Percentiles rank a stretch among this genome's conserved stretches.
phyloP scores from a whole-genome alignment of 257 asterid species.

The Misopates orontium region DNA sequence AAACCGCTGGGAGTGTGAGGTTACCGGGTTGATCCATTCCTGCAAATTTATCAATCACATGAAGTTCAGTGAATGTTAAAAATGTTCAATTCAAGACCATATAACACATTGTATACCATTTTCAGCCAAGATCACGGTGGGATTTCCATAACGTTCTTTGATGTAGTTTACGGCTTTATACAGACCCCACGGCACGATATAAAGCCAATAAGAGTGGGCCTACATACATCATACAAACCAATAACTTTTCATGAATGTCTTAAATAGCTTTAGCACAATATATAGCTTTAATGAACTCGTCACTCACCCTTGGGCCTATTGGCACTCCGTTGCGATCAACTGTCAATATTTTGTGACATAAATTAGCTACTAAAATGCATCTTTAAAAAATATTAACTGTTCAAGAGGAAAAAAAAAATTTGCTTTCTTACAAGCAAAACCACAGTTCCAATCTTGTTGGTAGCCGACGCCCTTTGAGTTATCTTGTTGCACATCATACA shows the following conservation, averaged over 20 bases:
- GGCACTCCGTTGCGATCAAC: slow-evolving; percentile 79
- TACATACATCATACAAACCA: slow-evolving; percentile 21
- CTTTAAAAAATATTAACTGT: too few species aligned
- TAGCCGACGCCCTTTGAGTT: slow-evolving; percentile 50
- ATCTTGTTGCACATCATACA: slow-evolving; percentile 47
- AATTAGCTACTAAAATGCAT: slow-evolving; percentile 1
- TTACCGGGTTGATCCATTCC: slow-evolving; percentile 96
- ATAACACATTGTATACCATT: slow-evolving; percentile 50
- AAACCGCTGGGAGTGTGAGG: slow-evolving; percentile 53
- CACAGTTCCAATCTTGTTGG: slow-evolving; percentile 81
- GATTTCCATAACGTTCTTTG: slow-evolving; percentile 78
- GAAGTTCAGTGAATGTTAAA: background rate
- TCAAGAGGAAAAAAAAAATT: too few species aligned
- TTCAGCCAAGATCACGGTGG: slow-evolving; percentile 76
- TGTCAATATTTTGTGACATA: slow-evolving; percentile 21
- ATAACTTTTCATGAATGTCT: too few species aligned
- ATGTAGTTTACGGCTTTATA: slow-evolving; percentile 80
- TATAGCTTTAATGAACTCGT: background rate
- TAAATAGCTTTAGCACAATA: too few species aligned
- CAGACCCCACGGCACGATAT: slow-evolving; percentile 91
- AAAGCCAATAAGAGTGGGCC: slow-evolving; percentile 89
- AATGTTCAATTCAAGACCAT: too few species aligned
- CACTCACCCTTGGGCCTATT: slow-evolving; percentile 84
- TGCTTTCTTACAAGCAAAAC: slow-evolving; percentile 68
- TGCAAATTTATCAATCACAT: slow-evolving; percentile 19